Evolutionary conservation across 1,284 basidiomycete species (phyloP), one percentile per base, ranked within the genome.

Genomic region (Malassezia vespertilionis): DNA sequence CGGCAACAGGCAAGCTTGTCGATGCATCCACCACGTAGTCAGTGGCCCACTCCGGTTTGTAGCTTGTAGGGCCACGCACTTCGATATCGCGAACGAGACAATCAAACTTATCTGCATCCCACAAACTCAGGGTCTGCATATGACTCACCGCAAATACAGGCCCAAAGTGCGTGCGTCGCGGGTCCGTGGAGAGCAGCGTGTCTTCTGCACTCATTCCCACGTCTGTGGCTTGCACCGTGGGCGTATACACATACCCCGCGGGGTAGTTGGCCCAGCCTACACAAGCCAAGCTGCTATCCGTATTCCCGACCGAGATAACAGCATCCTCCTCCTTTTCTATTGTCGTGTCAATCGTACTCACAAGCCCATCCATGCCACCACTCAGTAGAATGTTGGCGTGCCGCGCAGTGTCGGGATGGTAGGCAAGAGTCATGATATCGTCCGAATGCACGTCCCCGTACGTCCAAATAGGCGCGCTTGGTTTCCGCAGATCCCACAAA

Each of bases 371-470:
- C 9, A 62, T 65, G 3, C 57, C 56, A 9, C 60, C 65, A 26
- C 56, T 61, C 9, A 70, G 58, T n/a, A 70, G 46, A 26, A 66
- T 50, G 0, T 41, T 44, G 0, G 40, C 21, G 27, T 59, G 56
- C 12, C 31, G 17, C 5, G 32, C 42, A 7, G 45, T 21, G 17
- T 60, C 58, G 1, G 57, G 58, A 37, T 61, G 64, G 34, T 63
- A 70, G 10, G 51, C 33, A 0, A 70, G 54, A 1, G 53, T 45
- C 14, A 65, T 69, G 4, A 70, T 40, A 18, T 70, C 67, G 49
- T 70, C 67, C 20, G 58, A 61, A 34, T 70, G 67, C 26, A 63
- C 60, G 36, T 70, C 63, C 41, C 54, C 54, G 48, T 68, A 70
- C 21, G 57, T 60, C 47, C 55, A 52, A 8, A 55, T 40, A 2